A percentile compares a stretch with the other conserved stretches of the same genome.
Evolutionary conservation across 805 yeast species (phyloP).

Genomic region (Metschnikowia sp.): DNA sequence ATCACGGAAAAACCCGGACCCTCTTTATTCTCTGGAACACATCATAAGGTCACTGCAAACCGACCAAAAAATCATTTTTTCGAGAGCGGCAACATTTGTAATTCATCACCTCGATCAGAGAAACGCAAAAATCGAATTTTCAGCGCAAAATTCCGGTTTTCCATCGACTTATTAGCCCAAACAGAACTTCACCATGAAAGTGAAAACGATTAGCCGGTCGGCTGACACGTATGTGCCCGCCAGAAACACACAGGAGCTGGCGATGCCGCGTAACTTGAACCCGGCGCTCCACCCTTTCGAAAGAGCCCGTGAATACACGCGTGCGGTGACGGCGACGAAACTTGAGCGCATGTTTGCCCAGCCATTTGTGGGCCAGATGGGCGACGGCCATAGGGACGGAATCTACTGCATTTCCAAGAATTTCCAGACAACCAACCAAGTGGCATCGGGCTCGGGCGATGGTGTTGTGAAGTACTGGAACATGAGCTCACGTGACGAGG

Average conservation of each 20-base stretch:
- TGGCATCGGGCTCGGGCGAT: slow-evolving; percentile 94
- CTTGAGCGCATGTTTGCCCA: slow-evolving; percentile 96
- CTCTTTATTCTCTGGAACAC: no score
- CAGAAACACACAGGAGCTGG: slow-evolving; percentile 81
- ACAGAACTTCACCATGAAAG: slow-evolving; percentile 52
- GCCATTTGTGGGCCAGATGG: slow-evolving; percentile 93
- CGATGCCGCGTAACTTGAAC: slow-evolving; percentile 82
- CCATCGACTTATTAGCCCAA: not conserved
- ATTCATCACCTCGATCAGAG: no score
- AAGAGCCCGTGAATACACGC: slow-evolving; percentile 92
- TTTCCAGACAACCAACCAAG: slow-evolving; percentile 59
- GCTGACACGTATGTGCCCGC: slow-evolving; percentile 92
- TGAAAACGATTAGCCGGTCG: slow-evolving; percentile 85
- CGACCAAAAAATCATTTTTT: no score
- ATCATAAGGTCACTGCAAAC: no score
- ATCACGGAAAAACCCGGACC: no score
- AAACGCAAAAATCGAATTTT: not conserved
- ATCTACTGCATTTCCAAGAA: slow-evolving; percentile 85
- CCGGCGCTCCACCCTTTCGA: slow-evolving; percentile 97
- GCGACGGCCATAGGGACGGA: slow-evolving; percentile 94
- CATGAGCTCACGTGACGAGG: slow-evolving; percentile 71
- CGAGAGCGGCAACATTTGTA: no score
- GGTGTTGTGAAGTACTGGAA: slow-evolving; percentile 96
- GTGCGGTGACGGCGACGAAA: slow-evolving; percentile 92
- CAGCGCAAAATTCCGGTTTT: not conserved